Evolutionary conservation across 1,284 basidiomycete species (phyloP).

Genomic region (Pyrrhoderma lamaoense): DNA sequence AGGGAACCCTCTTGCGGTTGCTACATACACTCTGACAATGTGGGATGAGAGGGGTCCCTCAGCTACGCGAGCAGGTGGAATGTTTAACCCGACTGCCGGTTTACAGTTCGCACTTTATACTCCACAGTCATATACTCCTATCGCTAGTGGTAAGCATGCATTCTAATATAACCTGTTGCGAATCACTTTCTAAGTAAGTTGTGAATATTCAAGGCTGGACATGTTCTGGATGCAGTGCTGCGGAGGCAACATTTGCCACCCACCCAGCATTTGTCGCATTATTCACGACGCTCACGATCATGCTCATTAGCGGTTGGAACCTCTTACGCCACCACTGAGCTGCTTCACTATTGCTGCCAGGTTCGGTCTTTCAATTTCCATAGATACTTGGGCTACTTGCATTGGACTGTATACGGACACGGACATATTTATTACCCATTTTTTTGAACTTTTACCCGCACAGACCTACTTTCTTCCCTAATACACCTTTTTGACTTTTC

Average conservation of each 20-base stretch:
- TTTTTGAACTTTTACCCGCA: neutral
- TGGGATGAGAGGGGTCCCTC: constrained; percentile 72
- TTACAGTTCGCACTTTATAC: constrained; percentile 83
- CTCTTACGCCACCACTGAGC: constrained; percentile 38
- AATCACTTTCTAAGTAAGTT: constrained; percentile 7
- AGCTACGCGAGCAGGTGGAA: constrained; percentile 53
- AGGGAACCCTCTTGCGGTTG: constrained; percentile 61
- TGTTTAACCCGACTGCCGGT: constrained; percentile 61
- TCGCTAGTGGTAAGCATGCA: constrained; percentile 58
- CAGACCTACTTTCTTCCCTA: neutral
- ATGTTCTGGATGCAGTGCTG: constrained; percentile 57
- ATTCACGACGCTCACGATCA: constrained; percentile 59
- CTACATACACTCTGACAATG: constrained; percentile 71
- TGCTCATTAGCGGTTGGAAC: constrained; percentile 66
- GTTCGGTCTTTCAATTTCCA: constrained; percentile 3
- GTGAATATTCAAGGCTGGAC: constrained; percentile 62
- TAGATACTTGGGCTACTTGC: constrained; percentile 5
- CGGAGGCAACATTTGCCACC: constrained; percentile 38
- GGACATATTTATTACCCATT: constrained; percentile 4
- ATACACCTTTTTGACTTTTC: neutral
- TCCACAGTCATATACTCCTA: constrained; percentile 68
- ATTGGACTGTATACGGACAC: constrained; percentile 11
- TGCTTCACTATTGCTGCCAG: neutral
- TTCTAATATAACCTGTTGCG: neutral
- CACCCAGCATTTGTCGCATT: constrained; percentile 64